Conservation (phyloP, 192 early-diverging fungal species). For the Coemansia guatemalensis region DNA sequence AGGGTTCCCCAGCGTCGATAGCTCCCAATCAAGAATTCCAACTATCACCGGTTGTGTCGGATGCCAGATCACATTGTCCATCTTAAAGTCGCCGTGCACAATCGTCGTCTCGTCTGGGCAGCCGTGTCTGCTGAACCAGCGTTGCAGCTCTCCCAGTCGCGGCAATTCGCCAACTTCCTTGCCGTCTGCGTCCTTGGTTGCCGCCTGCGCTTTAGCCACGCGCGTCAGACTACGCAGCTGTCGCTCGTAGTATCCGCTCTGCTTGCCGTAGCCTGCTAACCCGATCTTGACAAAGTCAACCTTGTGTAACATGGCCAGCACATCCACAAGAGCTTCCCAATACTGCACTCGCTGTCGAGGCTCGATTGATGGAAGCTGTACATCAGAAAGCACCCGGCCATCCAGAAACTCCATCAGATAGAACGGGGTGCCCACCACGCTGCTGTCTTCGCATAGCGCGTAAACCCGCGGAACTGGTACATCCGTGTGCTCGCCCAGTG, state of each 20-base stretch:
- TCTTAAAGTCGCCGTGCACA: conserved; percentile 93
- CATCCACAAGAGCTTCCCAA: conserved; percentile 72
- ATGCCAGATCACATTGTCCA: conserved; percentile 80
- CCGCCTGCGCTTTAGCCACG: conserved; percentile 69
- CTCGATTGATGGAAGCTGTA: conserved; percentile 57
- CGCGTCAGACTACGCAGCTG: conserved; percentile 72
- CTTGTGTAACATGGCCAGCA: conserved; percentile 77
- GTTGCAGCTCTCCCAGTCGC: conserved; percentile 63
- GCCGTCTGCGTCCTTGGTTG: conserved; percentile 56
- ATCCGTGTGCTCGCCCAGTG: conserved; percentile 67
- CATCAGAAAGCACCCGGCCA: conserved; percentile 81
- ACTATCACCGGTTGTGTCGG: conserved; percentile 70
- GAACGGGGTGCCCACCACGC: conserved; percentile 88
- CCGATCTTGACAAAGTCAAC: conserved; percentile 67
- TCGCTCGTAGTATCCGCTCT: conserved; percentile 78
- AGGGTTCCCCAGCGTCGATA: conserved; percentile 90
- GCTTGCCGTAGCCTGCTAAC: conserved; percentile 67
- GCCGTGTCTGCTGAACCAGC: conserved; percentile 71
- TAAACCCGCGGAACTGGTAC: conserved; percentile 92
- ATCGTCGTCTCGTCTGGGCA: conserved; percentile 77
- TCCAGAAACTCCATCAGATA: conserved; percentile 96
- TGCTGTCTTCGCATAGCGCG: conserved; percentile 81
- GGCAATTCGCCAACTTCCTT: conserved; percentile 69
- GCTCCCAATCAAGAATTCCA: conserved; percentile 91
- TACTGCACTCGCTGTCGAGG: conserved; percentile 57